A percentile compares a stretch with the other conserved stretches of the same genome.
Conservation (phyloP, 2,329 filamentous ascomycete genomes). For the Scortechinia acanthostroma region DNA sequence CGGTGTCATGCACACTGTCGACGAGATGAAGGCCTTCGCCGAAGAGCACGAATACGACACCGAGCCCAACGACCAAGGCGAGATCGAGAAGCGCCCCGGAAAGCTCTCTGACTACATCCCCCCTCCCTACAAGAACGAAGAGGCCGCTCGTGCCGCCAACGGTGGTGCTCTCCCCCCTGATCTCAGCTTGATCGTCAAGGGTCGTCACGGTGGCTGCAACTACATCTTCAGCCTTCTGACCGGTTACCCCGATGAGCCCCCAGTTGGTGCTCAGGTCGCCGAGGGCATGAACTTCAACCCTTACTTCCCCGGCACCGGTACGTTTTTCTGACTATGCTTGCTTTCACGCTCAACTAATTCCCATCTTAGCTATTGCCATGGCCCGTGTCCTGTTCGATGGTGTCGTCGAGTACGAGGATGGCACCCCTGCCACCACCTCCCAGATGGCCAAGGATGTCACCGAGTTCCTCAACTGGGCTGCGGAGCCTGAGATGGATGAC, state of each 20-base stretch:
- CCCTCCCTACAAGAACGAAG: constrained; percentile 94
- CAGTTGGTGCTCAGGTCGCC: constrained; percentile 77
- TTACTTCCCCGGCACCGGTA: constrained; percentile 94
- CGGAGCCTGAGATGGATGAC: constrained; percentile 98
- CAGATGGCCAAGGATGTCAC: constrained; percentile 99
- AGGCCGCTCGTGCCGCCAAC: constrained; percentile 95
- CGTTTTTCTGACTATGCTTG: not conserved
- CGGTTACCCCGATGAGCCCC: constrained; percentile 92
- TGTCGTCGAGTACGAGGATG: constrained; percentile 96
- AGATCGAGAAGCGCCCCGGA: constrained; percentile 96
- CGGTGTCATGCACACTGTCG: constrained; percentile 85
- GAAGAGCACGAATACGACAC: constrained; percentile 98
- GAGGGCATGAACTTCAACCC: constrained; percentile 99
- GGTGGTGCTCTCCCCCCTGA: constrained; percentile 95
- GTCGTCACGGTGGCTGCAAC: constrained; percentile 91
- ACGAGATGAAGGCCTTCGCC: constrained; percentile 93
- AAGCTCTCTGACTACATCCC: constrained; percentile 98
- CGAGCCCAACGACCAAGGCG: constrained; percentile 95
- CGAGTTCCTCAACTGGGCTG: constrained; percentile 98
- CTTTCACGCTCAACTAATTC: not conserved
- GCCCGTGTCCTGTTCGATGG: constrained; percentile 96
- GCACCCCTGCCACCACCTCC: constrained; percentile 84
- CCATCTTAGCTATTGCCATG: constrained; percentile 74
- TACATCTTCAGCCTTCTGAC: constrained; percentile 97
- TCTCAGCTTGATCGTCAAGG: constrained; percentile 96